Conservation (phyloP, 495 filamentous ascomycete genomes). For the Penicillium psychrofluorescens region DNA sequence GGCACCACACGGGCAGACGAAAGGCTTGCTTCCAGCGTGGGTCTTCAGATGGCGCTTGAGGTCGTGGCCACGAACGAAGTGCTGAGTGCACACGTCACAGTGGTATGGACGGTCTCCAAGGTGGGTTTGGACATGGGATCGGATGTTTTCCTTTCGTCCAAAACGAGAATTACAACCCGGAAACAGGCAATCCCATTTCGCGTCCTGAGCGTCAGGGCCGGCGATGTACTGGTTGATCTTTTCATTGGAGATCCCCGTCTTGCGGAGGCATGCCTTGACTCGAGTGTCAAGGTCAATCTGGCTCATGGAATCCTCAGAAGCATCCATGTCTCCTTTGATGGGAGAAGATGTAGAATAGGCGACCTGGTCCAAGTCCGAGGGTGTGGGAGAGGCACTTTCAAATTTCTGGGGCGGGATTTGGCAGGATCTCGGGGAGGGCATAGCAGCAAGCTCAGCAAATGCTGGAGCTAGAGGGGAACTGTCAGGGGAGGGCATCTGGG, state of each 20-base stretch:
- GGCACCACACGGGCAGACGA: conserved; percentile 83
- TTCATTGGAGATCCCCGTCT: conserved; percentile 77
- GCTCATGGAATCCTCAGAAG: conserved; percentile 31
- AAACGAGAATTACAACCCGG: conserved; percentile 78
- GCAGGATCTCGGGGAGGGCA: conserved; percentile 30
- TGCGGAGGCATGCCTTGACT: conserved; percentile 45
- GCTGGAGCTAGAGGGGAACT: conserved; percentile 40
- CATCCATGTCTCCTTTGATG: conserved; percentile 24
- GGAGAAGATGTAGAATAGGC: conserved; percentile 18
- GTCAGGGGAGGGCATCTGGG: conserved; percentile 44
- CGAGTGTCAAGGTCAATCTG: conserved; percentile 41
- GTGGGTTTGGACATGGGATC: conserved; percentile 94
- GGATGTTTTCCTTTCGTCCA: conserved; percentile 93
- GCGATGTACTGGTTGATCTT: conserved; percentile 81
- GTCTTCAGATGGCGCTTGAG: conserved; percentile 96
- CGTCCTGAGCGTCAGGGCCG: conserved; percentile 63
- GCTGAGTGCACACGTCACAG: conserved; percentile 83
- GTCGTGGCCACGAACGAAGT: conserved; percentile 94
- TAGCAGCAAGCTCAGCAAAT: conserved; percentile 39
- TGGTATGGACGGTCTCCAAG: conserved; percentile 89
- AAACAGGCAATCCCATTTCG: conserved; percentile 80
- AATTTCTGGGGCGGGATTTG: conserved; percentile 18
- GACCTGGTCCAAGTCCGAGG: neutral
- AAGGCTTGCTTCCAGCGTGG: conserved; percentile 87
- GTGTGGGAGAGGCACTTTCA: conserved; percentile 18